Evolutionary conservation across 306 rosid species (phyloP), one percentile per base, ranked within the genome.

Genomic region (Sicyos baderoa): DNA sequence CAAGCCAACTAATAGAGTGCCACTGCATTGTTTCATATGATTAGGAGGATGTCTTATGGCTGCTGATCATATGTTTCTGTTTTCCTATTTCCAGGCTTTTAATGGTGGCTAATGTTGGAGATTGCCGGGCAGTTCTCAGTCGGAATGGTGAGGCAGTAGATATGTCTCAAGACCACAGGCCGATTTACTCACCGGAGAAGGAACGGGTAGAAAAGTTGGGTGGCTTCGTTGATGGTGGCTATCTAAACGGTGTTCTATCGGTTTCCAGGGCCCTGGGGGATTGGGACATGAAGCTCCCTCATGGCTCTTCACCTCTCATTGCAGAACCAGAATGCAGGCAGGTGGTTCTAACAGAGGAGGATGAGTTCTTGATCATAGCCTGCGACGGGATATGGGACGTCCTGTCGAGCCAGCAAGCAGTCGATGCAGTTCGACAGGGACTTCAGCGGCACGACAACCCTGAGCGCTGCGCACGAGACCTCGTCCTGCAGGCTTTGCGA

Each of bases 321-420:
- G 91, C 99, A 11, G 97, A 90, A 44, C 99, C 99, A 12, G 99
- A 93, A 86, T 88, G 89, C 74, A 79, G 50, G 61, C 89, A 78
- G 79, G 51, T 79, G 70, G 80, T 82, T 78, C 85, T 93, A 17
- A 84, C 96, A 10, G 90, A 88, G 64, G 97, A 93, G 57, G 98
- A 93, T 64, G 98, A 93, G 74, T 93, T 93, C 84, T 92, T 93
- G 76, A 93, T 93, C 76, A 89, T 93, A 59, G 99, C 91, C 14
- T 93, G 98, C 11, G 98, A 92, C 13, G 98, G 98, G 68, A 83
- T 92, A 51, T 92, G 98, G 98, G 98, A 89, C 50, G 87, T 79
- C 35, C 84, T 92, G 93, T 79, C 98, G 16, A 92, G 98, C 73
- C 95, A 92, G 79, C 74, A 93, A 40, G 99, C 99, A 0, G 94